Percentiles rank a stretch among this genome's conserved stretches.
These are phyloP conservation scores for Triadica sebifera DNA, from an alignment of 345 rosid genomes.

Conservation along the genomic window DNA sequence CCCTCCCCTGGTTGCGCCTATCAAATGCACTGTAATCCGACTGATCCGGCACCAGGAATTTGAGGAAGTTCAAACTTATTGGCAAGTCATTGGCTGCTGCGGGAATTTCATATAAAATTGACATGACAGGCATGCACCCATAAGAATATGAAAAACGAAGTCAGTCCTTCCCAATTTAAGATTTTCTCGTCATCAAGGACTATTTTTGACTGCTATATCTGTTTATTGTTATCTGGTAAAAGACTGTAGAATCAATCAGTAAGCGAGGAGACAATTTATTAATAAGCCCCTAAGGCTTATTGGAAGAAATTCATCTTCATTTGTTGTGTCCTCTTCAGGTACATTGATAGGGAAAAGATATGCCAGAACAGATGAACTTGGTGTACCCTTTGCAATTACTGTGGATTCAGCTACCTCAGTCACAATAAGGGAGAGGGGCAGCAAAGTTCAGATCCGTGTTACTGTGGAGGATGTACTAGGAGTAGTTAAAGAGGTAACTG, in stretches of 20 bases:
- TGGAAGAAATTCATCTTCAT: not conserved
- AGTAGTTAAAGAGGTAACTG: slow-evolving; percentile 49
- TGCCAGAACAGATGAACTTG: slow-evolving; percentile 84
- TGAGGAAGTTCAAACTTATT: slow-evolving; percentile 57
- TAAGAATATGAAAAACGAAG: no score
- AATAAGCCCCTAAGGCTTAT: not conserved
- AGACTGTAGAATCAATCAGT: not conserved
- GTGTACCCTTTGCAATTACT: slow-evolving; percentile 81
- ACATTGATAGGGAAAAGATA: slow-evolving; percentile 80
- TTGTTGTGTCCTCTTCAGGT: slow-evolving; percentile 31
- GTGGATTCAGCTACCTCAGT: slow-evolving; percentile 62
- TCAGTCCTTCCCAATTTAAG: no score
- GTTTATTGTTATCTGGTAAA: no score
- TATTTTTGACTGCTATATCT: not conserved
- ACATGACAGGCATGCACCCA: slow-evolving; percentile 56
- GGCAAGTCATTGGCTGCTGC: slow-evolving; percentile 56
- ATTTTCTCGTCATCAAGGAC: not conserved
- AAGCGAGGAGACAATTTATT: not conserved
- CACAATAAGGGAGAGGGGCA: slow-evolving; percentile 77
- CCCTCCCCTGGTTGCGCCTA: slow-evolving; percentile 78
- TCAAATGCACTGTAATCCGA: slow-evolving; percentile 89
- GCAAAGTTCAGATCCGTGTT: slow-evolving; percentile 74
- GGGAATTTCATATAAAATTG: slow-evolving; percentile 77
- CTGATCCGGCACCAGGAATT: slow-evolving; percentile 66
- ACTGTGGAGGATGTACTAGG: slow-evolving; percentile 53